Evolutionary conservation across 352 stramenopile genomes (phyloP).

Genomic region (Pythium oligandrum): DNA sequence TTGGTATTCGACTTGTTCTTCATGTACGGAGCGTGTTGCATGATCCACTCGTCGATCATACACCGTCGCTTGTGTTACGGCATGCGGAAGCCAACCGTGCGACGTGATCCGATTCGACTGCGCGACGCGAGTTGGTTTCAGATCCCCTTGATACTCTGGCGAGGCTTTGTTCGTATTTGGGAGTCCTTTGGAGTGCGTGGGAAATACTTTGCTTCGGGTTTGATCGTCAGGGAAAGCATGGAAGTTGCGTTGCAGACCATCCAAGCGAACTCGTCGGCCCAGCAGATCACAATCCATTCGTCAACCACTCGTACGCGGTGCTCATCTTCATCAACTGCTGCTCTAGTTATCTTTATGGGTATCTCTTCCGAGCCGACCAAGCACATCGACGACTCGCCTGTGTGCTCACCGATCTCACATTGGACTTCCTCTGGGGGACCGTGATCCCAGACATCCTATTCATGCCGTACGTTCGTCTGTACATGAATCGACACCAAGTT

Average conservation of each 20-base stretch:
- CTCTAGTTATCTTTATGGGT: background rate
- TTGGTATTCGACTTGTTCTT: too few relatives aligned
- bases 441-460: slow-evolving; percentile 18
- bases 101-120: too few relatives aligned
- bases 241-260: slow-evolving; percentile 7
- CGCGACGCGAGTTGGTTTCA: too few relatives aligned
- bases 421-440: slow-evolving; percentile 23
- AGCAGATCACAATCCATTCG: slow-evolving; percentile 11
- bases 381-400: slow-evolving; percentile 9
- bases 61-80: too few relatives aligned
- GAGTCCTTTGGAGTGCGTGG: slow-evolving; percentile 8
- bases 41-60: too few relatives aligned
- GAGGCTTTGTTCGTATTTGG: too few relatives aligned
- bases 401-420: slow-evolving; percentile 14
- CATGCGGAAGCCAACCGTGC: too few relatives aligned
- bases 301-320: slow-evolving; percentile 12
- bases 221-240: background rate
- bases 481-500: background rate
- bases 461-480: slow-evolving; percentile 8
- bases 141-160: too few relatives aligned
- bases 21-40: too few relatives aligned
- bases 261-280: slow-evolving; percentile 5
- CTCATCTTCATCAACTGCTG: slow-evolving; percentile 15
- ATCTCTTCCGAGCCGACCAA: background rate
- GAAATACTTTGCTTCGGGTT: slow-evolving; percentile 5